Percentiles rank a stretch among this genome's conserved stretches.
phyloP scores from a whole-genome alignment of 129 eudicot genomes.

The Flaveria linearis region DNA sequence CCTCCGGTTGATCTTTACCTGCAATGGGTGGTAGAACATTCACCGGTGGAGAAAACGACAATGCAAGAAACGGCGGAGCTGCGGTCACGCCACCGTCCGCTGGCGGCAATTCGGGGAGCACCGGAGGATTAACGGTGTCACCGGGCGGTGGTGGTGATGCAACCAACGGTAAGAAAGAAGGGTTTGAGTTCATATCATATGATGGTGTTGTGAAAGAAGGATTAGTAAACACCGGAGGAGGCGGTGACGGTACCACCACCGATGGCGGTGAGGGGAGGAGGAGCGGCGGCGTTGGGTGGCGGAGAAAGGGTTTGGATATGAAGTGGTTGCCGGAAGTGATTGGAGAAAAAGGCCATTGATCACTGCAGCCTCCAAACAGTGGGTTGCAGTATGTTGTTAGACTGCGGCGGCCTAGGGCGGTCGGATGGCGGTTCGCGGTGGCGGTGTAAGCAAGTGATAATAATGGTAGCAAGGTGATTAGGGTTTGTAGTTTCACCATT shows the following conservation, averaged over 20 bases:
- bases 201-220: conserved; percentile 27
- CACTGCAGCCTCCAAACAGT: conserved; percentile 42
- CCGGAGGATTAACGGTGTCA: conserved; percentile 26
- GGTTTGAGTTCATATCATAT: conserved; percentile 11
- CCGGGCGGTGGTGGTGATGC: conserved; percentile 40
- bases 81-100: too few relatives aligned
- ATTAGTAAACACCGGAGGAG: conserved; percentile 30
- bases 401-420: conserved; percentile 26
- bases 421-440: conserved; percentile 17
- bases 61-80: not conserved
- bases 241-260: conserved; percentile 16
- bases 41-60: conserved; percentile 10
- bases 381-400: conserved; percentile 44
- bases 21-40: conserved; percentile 18
- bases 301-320: conserved; percentile 18
- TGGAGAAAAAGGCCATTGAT: conserved; percentile 60
- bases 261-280: conserved; percentile 13
- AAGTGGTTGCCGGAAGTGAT: conserved; percentile 35
- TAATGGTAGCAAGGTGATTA: not conserved
- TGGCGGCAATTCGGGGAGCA: conserved; percentile 31
- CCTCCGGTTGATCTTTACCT: conserved; percentile 17
- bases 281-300: conserved; percentile 21
- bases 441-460: conserved; percentile 14
- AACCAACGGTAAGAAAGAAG: conserved; percentile 33
- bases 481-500: conserved; percentile 24